A percentile compares a stretch with the other conserved stretches of the same genome.
phyloP scores from a whole-genome alignment of 129 eudicot species.

The Arctium lappa region DNA sequence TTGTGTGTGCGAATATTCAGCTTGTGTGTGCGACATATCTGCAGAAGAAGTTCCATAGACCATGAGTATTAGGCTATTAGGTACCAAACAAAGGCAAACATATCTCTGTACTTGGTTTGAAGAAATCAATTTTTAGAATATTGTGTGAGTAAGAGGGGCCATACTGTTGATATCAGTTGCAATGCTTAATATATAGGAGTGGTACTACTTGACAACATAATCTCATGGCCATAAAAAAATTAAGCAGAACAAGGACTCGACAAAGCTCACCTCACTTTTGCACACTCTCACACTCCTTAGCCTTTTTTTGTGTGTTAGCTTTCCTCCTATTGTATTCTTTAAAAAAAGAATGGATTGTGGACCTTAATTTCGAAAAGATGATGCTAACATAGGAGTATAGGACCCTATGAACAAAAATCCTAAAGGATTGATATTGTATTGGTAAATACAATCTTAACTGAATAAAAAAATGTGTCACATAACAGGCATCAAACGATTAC shows the following conservation, averaged over 20 bases:
- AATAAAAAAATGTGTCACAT: not conserved
- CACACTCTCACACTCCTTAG: not conserved
- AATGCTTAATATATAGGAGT: not conserved
- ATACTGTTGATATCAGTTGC: not conserved
- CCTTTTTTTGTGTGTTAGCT: not conserved
- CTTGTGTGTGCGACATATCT: not conserved
- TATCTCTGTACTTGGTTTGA: not conserved
- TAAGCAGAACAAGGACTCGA: not conserved
- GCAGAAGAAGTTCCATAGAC: not conserved
- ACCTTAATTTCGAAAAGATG: not conserved
- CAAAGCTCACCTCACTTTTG: not conserved
- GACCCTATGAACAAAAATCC: not conserved
- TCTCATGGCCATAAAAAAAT: not conserved
- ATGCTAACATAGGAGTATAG: not conserved
- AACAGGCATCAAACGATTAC: not conserved
- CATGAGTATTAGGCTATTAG: not conserved
- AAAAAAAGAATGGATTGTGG: not conserved
- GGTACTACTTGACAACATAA: not conserved
- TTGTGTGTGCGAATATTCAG: not conserved
- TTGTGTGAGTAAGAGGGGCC: not conserved
- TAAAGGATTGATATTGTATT: not conserved
- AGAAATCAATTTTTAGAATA: not conserved
- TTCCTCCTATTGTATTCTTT: not conserved
- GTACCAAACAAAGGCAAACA: not conserved
- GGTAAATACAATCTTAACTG: not conserved